Evolutionary conservation across 305 asterid genomes (phyloP), one percentile per base, ranked within the genome.

Genomic region (Solanum chacoense): DNA sequence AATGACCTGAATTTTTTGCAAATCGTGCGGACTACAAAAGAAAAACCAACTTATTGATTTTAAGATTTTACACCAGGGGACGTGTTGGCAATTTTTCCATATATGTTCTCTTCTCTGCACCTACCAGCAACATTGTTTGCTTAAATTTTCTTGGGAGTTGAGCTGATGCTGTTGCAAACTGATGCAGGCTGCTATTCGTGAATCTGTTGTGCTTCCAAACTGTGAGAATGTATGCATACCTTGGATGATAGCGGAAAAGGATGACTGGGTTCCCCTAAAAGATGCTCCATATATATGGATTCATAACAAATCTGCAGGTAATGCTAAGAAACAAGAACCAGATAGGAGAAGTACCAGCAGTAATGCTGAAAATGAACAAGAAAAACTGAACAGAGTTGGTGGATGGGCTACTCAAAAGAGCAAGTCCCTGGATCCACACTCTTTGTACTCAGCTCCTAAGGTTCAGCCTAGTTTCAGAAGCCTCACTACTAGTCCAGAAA

Each of bases 211-310:
- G 83, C 96, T 94, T 88, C 99, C 99, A 32, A 94, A 97, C 92
- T 90, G 96, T 74, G 99, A 94, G 91, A 91, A 91, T 88, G 63
- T 95, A 42, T 90, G 92, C 87, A 87, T 97, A 84, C 95, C 98
- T 87, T 96, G 98, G 96, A 97, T 97, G 99, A 85, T 92, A 89
- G 98, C 98, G 4, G 99, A 97, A 89, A 95, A 95, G 92, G 96
- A 95, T 77, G 98, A 97, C 88, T 97, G 98, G 99, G 91, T 93
- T 88, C 98, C 98, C 13, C 91, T 92, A 90, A 93, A 90, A 35
- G 93, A 86, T 2, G 99, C 98, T 67, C 99, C 99, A 69, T 96
- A 94, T 90, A 90, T 94, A 92, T 96, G 98, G 98, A 92, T 91
- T 87, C 92, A 91, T 88, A 95, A 93, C 89, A 96, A 96, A 71